Base-by-base conservation (phyloP, 805 yeast species). In the Metschnikowia sp. region DNA sequence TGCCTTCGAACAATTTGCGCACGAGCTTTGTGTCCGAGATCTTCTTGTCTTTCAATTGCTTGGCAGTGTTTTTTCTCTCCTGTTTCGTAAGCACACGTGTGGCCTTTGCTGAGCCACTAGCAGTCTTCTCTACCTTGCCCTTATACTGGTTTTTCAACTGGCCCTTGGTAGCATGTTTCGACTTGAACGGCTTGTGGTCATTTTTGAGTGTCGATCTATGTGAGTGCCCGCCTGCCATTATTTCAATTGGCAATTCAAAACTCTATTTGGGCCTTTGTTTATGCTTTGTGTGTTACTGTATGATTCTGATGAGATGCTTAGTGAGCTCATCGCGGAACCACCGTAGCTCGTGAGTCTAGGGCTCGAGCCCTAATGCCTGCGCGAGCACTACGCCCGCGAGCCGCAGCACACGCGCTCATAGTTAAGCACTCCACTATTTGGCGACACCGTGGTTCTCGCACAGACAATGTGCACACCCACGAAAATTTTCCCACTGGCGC, bases 151-250 rank as follows among this genome's bases (percentile, higher is more conserved):
- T 87, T 63, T 90, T 95, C 59, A 92, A 66, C 32, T 90, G 81
- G 50, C 96, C 86, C 63, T 94, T 94, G 11, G 96, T 81, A 18
- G 96, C 80, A 73, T 94, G 99, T 63, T 84, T 86, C 2, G 96
- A 81, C 64, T 94, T 95, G 77, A 89, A 95, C 9, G 91, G 78
- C 70, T 94, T 94, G 60, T 92, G 96, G 40, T 83, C 83, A 61
- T 83, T 84, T 67, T 89, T 92, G 39, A 88, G 70, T 3, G 96
- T 82, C 10, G 92, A 76, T 63, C 98, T 79, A 64, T 94, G 98
- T 8, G 89, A 80, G 65, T 84, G 86, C 31, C 72, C 70, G 58
- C 87, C 87, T 44, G 86, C 88, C 86, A 83, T 82, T 10, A 19
- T 36, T 32, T n/a, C 18, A 31, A 31, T n/a, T 31, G 33, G 33